A percentile compares a stretch with the other conserved stretches of the same genome.
These are phyloP conservation scores for Tetracentron sinense DNA, from an alignment of 164 flowering plant species.

Conservation along the genomic window DNA sequence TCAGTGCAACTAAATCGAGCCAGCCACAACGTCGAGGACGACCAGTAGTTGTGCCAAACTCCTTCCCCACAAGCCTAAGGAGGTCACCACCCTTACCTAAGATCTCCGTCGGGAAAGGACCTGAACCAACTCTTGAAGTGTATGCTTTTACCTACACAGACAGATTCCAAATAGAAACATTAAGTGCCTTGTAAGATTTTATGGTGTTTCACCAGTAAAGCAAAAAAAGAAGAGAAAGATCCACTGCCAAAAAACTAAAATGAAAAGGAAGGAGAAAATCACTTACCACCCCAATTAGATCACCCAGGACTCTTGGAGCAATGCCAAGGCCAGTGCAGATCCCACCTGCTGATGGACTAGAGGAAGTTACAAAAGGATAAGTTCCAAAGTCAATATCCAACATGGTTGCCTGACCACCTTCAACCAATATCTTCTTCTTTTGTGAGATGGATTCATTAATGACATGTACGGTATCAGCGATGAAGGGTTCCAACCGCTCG, in stretches of 20 bases:
- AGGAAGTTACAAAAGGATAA: slow-evolving; percentile 94
- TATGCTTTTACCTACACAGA: slow-evolving; percentile 88
- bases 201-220: not conserved
- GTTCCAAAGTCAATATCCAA: slow-evolving; percentile 97
- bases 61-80: slow-evolving; percentile 85
- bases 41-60: slow-evolving; percentile 96
- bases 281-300: slow-evolving; percentile 89
- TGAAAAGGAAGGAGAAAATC: not conserved
- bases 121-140: slow-evolving; percentile 94
- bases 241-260: not conserved
- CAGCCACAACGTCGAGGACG: slow-evolving; percentile 99
- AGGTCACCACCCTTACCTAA: slow-evolving; percentile 74
- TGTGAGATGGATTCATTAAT: slow-evolving; percentile 70
- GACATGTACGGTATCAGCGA: slow-evolving; percentile 81
- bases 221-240: not conserved
- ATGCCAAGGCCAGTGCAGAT: slow-evolving; percentile 97
- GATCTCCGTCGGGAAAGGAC: slow-evolving; percentile 93
- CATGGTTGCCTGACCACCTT: slow-evolving; percentile 99
- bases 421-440: slow-evolving; percentile 83
- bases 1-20: slow-evolving; percentile 89
- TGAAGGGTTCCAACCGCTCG: slow-evolving; percentile 83
- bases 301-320: slow-evolving; percentile 85
- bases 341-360: slow-evolving; percentile 98
- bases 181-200: not conserved
- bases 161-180: not conserved